Evolutionary conservation across 2,329 filamentous ascomycete species (phyloP).

Genomic region (Lecanicillium sp.): DNA sequence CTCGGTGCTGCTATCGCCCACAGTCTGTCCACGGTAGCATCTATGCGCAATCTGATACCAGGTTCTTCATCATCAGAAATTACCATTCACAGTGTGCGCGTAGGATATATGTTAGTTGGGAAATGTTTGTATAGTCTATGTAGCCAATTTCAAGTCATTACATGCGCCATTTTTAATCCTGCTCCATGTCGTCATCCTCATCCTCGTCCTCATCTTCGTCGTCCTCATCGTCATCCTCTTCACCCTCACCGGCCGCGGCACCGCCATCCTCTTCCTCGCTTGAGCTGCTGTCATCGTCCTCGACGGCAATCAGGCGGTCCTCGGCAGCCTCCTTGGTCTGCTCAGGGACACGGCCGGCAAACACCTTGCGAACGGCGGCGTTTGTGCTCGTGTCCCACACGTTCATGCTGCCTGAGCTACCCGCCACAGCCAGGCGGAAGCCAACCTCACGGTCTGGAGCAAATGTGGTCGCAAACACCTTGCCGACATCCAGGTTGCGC

Average conservation of each 20-base stretch:
- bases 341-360: conserved; percentile 60
- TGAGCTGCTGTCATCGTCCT: conserved; percentile 59
- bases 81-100: no score
- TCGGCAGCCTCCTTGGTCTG: conserved; percentile 50
- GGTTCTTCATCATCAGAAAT: no score
- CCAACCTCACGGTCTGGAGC: conserved; percentile 85
- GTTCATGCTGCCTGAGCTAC: conserved; percentile 86
- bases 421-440: conserved; percentile 87
- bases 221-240: conserved; percentile 37
- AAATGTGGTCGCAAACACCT: conserved; percentile 86
- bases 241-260: conserved; percentile 25
- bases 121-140: background rate
- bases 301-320: conserved; percentile 72
- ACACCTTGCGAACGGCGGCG: conserved; percentile 72
- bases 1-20: no score
- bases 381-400: conserved; percentile 98
- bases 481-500: conserved; percentile 86
- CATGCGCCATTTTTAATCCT: conserved; percentile 31
- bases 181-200: conserved; percentile 47
- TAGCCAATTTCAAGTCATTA: no score
- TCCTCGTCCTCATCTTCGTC: conserved; percentile 37
- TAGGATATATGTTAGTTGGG: no score
- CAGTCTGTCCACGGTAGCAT: no score
- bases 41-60: no score
- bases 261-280: conserved; percentile 54